Conservation (phyloP, 495 filamentous ascomycete species). For the Lentithecium fluviatile region DNA sequence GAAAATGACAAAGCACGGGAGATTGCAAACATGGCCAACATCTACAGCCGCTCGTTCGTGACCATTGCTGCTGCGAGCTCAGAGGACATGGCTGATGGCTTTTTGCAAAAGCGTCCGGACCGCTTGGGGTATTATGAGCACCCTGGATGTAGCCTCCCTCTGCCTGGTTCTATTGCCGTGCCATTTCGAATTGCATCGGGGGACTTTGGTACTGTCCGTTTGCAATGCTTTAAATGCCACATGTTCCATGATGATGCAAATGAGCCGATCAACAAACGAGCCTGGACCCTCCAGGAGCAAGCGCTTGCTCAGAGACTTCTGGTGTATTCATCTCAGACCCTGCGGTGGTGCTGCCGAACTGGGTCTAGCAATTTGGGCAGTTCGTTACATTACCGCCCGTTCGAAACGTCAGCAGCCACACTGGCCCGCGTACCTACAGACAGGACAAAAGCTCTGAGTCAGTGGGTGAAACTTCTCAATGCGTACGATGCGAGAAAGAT, state of each 20-base stretch:
- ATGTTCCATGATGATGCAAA: not conserved
- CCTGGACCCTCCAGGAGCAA: constrained; percentile 10
- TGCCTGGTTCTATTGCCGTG: not conserved
- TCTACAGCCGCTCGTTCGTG: not conserved
- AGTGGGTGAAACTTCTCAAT: not conserved
- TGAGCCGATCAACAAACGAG: constrained; percentile 8
- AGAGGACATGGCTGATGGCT: not conserved
- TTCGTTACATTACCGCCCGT: not conserved
- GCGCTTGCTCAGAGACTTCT: not conserved
- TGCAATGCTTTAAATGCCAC: constrained; percentile 1
- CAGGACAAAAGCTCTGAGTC: not conserved
- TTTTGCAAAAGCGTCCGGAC: not conserved
- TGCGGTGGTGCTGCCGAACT: constrained; percentile 7
- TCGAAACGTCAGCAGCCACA: not conserved
- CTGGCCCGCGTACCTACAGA: no score
- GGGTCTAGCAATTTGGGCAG: not conserved
- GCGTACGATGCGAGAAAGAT: not conserved
- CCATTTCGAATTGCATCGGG: not conserved
- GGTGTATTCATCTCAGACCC: not conserved
- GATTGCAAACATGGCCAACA: not conserved
- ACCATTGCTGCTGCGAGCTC: constrained; percentile 3
- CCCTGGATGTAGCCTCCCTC: not conserved
- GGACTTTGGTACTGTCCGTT: not conserved
- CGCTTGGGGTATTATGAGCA: not conserved
- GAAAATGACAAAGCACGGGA: not conserved